phyloP scores from a whole-genome alignment of 2,329 filamentous ascomycete genomes.

The Aspergillus hiratsukae region DNA sequence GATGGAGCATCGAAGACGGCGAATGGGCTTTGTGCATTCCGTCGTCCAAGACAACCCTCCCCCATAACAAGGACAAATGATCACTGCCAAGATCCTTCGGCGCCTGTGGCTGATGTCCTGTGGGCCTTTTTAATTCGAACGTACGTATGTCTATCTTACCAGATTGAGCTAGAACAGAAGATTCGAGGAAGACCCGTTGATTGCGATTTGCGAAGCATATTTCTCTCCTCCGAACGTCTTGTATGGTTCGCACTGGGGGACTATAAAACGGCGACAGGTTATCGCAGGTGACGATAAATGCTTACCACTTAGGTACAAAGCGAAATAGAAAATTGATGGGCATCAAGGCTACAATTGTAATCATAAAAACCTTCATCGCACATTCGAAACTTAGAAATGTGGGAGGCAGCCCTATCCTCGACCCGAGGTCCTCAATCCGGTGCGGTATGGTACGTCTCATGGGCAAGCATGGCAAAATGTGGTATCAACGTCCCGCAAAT shows the following conservation, averaged over 20 bases:
- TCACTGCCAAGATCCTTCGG: neutral
- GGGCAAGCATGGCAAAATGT: conserved; percentile 47
- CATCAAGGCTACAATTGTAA: neutral
- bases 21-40: neutral
- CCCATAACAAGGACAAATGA: neutral
- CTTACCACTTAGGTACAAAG: neutral
- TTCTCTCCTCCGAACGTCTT: no score
- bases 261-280: no score
- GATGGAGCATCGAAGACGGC: neutral
- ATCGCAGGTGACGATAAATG: neutral
- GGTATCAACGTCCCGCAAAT: conserved; percentile 46
- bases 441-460: conserved; percentile 44
- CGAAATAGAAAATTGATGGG: neutral
- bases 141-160: neutral
- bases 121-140: neutral
- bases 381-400: neutral
- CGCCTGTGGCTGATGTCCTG: neutral
- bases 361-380: neutral
- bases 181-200: neutral
- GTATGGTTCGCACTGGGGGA: neutral
- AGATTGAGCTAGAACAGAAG: neutral
- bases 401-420: neutral
- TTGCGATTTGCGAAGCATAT: no score
- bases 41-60: neutral
- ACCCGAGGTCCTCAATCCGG: conserved; percentile 4